Conservation (phyloP, 108 stramenopile species). For the Fragilaria radians region DNA sequence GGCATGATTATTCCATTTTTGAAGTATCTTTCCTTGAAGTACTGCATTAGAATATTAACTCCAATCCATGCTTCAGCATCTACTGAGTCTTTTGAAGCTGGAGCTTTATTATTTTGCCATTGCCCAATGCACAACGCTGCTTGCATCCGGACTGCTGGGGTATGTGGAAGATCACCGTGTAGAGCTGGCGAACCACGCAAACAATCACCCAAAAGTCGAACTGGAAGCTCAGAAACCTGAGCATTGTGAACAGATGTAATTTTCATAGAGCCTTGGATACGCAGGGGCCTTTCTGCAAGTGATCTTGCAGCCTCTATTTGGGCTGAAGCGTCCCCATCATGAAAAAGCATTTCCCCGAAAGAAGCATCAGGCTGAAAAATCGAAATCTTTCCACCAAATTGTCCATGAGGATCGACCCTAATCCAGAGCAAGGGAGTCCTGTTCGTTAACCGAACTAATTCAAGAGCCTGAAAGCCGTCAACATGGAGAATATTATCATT, state of each 20-base stretch:
- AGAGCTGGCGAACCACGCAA: conserved; percentile 75
- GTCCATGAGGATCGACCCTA: conserved; percentile 75
- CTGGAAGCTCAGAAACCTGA: conserved; percentile 69
- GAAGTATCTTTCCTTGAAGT: conserved; percentile 74
- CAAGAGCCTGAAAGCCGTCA: conserved; percentile 82
- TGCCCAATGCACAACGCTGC: conserved; percentile 81
- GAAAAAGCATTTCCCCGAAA: conserved; percentile 76
- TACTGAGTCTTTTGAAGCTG: conserved; percentile 45
- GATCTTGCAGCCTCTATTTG: conserved; percentile 76
- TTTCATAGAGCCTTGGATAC: conserved; percentile 72
- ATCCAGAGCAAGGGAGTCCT: conserved; percentile 79
- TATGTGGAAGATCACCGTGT: conserved; percentile 77
- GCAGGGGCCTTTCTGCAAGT: conserved; percentile 76
- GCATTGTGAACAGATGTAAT: conserved; percentile 69
- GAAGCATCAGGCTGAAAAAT: conserved; percentile 84
- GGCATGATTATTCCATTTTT: conserved; percentile 61
- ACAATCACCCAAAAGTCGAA: conserved; percentile 78
- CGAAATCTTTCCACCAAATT: conserved; percentile 65
- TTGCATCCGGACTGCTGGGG: conserved; percentile 69
- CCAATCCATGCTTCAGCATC: conserved; percentile 72
- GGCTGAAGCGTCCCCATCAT: conserved; percentile 77
- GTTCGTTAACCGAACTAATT: conserved; percentile 81
- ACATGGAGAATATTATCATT: conserved; percentile 56
- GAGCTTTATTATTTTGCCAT: conserved; percentile 89
- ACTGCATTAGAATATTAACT: conserved; percentile 67